Evolutionary conservation across 169 alveolate genomes (phyloP), one percentile per base, ranked within the genome.

Genomic region (Babesia sp.): DNA sequence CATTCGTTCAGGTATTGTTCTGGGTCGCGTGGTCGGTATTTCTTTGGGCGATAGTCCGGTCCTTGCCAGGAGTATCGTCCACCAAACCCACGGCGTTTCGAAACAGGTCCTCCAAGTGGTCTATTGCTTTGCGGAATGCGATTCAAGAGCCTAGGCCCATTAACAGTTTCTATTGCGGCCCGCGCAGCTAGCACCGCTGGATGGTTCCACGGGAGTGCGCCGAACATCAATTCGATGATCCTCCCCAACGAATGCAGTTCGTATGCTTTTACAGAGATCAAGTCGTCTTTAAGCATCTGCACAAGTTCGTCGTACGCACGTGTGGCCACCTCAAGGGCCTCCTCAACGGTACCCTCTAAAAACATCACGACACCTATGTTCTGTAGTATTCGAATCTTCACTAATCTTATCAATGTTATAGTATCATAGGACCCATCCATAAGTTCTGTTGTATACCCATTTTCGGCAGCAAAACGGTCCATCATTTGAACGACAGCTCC

Each of bases 51-150:
- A 63, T 79, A 79, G 36, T 79, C 83, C 24, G 71, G 70, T 9
- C 87, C 87, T 18, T 79, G 87, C 87, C 87, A 79, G 18, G 54
- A 42, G 39, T 70, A 79, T 54, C 82, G 69, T 16, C 83, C 87
- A 0, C 87, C 70, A 29, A 69, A 58, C 9, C 87, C 87, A n/a
- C 87, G 34, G 1, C 87, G 68, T 60, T 79, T 79, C 31, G 31
- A 59, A 2, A 57, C 68, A 18, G 76, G 76, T 16, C 87, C 87
- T 3, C 87, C 87, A 50, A 46, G 39, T 4, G 87, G 87, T 9
- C 71, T 39, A 31, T 34, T 26, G 16, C 78, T 39, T 26, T 57
- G 59, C 26, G 64, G 72, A 5, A 76, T 64, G 61, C 53, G 55
- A 60, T 63, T 63, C 39, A 76, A 58, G 36, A 53, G 54, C 33